phyloP scores from a whole-genome alignment of 2,329 filamentous ascomycete genomes.

The Dothideomycetes sp. region DNA sequence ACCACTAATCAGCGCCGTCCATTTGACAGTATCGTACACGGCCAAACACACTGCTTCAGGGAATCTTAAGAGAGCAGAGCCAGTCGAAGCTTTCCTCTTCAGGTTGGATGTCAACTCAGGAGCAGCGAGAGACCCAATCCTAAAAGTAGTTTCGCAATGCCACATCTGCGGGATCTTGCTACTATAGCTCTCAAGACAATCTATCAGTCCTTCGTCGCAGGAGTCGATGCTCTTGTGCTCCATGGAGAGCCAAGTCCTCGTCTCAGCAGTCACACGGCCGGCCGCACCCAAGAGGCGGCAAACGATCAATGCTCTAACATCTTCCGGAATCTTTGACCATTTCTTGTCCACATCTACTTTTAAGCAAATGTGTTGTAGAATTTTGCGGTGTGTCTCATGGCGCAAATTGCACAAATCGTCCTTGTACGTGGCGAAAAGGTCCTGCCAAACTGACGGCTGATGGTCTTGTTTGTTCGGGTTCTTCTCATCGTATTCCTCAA shows the following conservation, averaged over 20 bases:
- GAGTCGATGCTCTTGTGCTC: conserved; percentile 4
- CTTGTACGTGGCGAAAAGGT: background rate
- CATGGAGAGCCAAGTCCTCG: conserved; percentile 11
- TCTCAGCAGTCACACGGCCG: conserved; percentile 1
- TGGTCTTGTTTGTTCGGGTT: background rate
- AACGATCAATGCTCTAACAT: conserved; percentile 14
- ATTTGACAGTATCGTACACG: conserved; percentile 11
- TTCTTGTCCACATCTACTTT: conserved; percentile 14
- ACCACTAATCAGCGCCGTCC: conserved; percentile 15
- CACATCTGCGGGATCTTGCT: background rate
- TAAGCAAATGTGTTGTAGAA: conserved; percentile 13
- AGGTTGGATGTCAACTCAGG: conserved; percentile 7
- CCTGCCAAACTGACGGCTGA: background rate
- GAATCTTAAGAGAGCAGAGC: background rate
- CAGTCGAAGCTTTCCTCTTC: background rate
- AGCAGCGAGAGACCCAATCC: background rate
- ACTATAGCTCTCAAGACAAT: background rate
- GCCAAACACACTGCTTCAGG: background rate
- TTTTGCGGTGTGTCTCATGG: conserved; percentile 11
- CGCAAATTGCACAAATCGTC: conserved; percentile 6
- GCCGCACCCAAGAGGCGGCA: conserved; percentile 11
- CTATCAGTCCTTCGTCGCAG: conserved; percentile 1
- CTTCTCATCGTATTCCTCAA: background rate
- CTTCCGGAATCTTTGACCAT: conserved; percentile 13
- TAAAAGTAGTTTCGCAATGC: background rate